phyloP scores from a whole-genome alignment of 2,329 filamentous ascomycete species.

The Tolypocladium sp. region DNA sequence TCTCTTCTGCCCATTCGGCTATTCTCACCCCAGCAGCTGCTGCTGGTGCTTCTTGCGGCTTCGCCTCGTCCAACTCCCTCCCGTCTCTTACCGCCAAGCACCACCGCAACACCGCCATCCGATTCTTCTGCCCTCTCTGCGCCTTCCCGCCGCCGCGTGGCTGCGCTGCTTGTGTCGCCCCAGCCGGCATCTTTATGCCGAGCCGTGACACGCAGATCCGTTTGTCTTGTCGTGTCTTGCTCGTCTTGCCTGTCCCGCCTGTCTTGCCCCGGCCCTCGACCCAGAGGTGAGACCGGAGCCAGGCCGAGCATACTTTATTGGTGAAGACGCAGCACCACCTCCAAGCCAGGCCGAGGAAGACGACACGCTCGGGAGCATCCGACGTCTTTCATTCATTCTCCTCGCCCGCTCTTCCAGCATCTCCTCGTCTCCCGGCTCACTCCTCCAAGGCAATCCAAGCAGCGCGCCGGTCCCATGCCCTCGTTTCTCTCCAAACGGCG shows the following conservation, averaged over 20 bases:
- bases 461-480: neutral
- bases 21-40: neutral
- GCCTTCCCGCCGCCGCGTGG: constrained; percentile 6
- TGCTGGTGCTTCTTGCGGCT: neutral
- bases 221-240: constrained; percentile 1
- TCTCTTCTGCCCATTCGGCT: neutral
- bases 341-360: neutral
- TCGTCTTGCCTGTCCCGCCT: neutral
- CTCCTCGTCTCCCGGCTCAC: neutral
- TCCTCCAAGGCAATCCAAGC: neutral
- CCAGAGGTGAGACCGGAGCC: neutral
- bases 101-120: neutral
- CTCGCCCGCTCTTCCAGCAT: neutral
- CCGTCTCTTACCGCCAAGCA: neutral
- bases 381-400: neutral
- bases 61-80: neutral
- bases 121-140: neutral
- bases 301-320: neutral
- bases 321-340: neutral
- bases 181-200: constrained; percentile 13
- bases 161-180: constrained; percentile 8
- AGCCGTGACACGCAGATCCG: constrained; percentile 1
- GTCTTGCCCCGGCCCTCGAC: neutral
- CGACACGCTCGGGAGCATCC: neutral
- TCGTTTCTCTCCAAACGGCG: neutral